Base-by-base conservation (phyloP, 2,329 filamentous ascomycete genomes). In the Thielaviopsis ethacetica region DNA sequence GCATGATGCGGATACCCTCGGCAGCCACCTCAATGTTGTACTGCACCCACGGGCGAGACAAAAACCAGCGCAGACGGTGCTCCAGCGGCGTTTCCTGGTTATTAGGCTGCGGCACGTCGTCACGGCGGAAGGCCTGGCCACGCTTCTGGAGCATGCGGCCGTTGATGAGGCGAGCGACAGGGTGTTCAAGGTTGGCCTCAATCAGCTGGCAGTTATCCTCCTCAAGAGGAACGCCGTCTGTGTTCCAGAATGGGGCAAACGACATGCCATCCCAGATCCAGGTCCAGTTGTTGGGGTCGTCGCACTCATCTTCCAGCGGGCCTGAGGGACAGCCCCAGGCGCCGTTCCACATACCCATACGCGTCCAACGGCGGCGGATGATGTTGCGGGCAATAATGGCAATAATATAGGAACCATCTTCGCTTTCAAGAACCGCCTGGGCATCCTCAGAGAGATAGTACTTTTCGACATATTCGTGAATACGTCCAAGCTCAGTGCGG, bases 31-130 rank as follows among this genome's bases (percentile, higher is more conserved):
- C 53, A 41, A 56, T 44, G 17, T 59, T 44, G 44, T 47, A 58
- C 26, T 61, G 60, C 56, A 61, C 49, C 60, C 60, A 61, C 3
- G 60, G 60, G 6, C 60, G 56, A 6, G 34, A 34, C 15, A 61
- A 53, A 4, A 61, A 17, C 26, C 30, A 61, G 17, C 49, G 13
- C 5, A 58, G 19, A 13, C 55, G 51, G 24, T 30, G 24, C 24
- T 17, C 53, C 24, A 54, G 21, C 7, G 54, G n/a, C 1, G 53
- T 15, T 10, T 56, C 21, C 44, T 2, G 3, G 7, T 57, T 44
- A n/a, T 34, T 6, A 7, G 55, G 41, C 10, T 19, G 38, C 24
- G n/a, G 21, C 55, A 50, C 50, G 9, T 22, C 17, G 17, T 51
- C 44, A 26, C 50, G 44, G 3, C 12, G 30, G 27, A 57, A 27